These are phyloP conservation scores for Murraya paniculata DNA, from an alignment of 345 rosid genomes.

Conservation along the genomic window DNA sequence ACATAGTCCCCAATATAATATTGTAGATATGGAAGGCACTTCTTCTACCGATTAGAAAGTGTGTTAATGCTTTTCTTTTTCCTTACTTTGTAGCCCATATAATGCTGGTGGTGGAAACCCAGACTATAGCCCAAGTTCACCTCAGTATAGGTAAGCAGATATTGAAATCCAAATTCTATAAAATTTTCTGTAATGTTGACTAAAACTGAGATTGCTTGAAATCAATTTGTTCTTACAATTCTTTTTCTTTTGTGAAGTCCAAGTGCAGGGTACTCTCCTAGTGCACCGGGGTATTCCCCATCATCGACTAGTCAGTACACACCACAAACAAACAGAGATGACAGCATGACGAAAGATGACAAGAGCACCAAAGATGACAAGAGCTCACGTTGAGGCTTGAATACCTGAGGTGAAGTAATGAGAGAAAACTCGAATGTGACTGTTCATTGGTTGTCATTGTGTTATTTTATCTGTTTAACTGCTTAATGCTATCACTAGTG, in stretches of 20 bases:
- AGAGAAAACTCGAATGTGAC: neutral
- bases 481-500: neutral
- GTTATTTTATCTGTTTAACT: neutral
- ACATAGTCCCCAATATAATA: neutral
- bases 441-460: neutral
- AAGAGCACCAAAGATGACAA: conserved; percentile 14
- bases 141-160: conserved; percentile 45
- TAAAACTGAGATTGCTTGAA: neutral
- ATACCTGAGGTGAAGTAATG: neutral
- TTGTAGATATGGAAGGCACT: neutral
- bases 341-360: conserved; percentile 36
- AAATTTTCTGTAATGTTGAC: neutral
- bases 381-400: conserved; percentile 13
- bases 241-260: conserved; percentile 30
- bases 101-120: conserved; percentile 42
- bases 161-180: neutral
- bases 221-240: neutral
- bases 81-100: conserved; percentile 39
- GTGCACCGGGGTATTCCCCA: conserved; percentile 63
- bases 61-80: neutral
- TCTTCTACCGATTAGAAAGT: neutral
- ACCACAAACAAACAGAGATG: conserved; percentile 49
- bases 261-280: conserved; percentile 62
- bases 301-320: conserved; percentile 58
- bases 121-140: conserved; percentile 61